Evolutionary conservation across 2,329 filamentous ascomycete genomes (phyloP).

Genomic region (Cladobotryum mycophilum): DNA sequence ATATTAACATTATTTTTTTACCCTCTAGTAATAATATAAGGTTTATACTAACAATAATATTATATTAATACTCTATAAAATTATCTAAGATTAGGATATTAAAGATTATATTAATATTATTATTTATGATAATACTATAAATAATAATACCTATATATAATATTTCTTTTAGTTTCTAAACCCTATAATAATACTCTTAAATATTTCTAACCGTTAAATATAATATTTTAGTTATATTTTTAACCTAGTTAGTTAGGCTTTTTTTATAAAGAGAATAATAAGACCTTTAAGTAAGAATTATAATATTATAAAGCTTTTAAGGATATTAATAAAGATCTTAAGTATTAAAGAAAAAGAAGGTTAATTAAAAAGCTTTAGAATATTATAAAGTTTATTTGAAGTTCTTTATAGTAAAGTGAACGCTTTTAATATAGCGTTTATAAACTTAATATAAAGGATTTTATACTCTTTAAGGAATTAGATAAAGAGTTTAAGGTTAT

Average conservation of each 20-base stretch:
- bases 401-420: background rate
- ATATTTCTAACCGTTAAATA: background rate
- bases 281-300: background rate
- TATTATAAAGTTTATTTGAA: constrained; percentile 1
- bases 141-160: no score
- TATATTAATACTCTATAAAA: background rate
- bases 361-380: constrained; percentile 1
- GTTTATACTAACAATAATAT: background rate
- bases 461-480: background rate
- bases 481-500: background rate
- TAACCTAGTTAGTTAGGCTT: background rate
- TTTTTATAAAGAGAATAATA: background rate
- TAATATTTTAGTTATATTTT: constrained; percentile 1
- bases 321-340: background rate
- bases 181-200: no score
- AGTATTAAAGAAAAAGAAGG: background rate
- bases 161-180: no score
- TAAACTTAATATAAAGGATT: background rate
- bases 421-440: background rate
- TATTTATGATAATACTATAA: background rate
- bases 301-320: background rate
- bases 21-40: background rate
- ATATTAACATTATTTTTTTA: background rate
- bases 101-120: background rate
- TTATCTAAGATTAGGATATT: background rate